A percentile compares a stretch with the other conserved stretches of the same genome.
These are phyloP conservation scores for peach (Prunus persica) DNA, from an alignment of 306 rosid species.

Conservation along the genomic window DNA sequence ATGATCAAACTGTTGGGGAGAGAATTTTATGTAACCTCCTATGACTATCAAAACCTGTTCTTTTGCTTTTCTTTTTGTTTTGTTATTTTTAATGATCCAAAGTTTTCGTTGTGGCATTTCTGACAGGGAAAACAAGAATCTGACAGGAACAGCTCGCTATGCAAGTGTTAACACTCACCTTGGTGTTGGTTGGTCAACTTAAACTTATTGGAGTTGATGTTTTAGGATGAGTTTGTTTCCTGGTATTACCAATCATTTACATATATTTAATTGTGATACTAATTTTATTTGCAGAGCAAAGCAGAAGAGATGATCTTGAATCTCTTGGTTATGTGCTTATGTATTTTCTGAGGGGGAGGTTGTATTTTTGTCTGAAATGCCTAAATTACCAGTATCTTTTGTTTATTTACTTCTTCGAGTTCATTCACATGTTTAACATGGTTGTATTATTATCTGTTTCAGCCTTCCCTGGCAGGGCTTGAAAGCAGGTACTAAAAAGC, in stretches of 20 bases:
- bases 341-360: conserved; percentile 99
- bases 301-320: conserved; percentile 99
- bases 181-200: conserved; percentile 79
- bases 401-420: neutral
- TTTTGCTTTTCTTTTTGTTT: neutral
- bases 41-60: neutral
- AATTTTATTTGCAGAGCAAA: conserved; percentile 71
- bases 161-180: conserved; percentile 99
- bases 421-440: conserved; percentile 23
- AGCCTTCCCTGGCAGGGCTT: conserved; percentile 99
- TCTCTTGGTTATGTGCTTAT: conserved; percentile 96
- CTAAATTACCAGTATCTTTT: neutral
- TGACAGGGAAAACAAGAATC: conserved; percentile 97
- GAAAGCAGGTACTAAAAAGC: conserved; percentile 93
- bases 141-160: conserved; percentile 99
- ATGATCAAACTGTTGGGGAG: neutral
- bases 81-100: neutral
- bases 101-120: conserved; percentile 9
- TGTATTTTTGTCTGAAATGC: conserved; percentile 19
- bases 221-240: conserved; percentile 17
- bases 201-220: conserved; percentile 16
- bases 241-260: neutral
- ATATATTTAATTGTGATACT: conserved; percentile 8
- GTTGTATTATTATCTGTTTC: conserved; percentile 31
- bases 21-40: neutral